phyloP scores from a whole-genome alignment of 768 basidiomycete genomes.

The Hygrocybe coccinea region DNA sequence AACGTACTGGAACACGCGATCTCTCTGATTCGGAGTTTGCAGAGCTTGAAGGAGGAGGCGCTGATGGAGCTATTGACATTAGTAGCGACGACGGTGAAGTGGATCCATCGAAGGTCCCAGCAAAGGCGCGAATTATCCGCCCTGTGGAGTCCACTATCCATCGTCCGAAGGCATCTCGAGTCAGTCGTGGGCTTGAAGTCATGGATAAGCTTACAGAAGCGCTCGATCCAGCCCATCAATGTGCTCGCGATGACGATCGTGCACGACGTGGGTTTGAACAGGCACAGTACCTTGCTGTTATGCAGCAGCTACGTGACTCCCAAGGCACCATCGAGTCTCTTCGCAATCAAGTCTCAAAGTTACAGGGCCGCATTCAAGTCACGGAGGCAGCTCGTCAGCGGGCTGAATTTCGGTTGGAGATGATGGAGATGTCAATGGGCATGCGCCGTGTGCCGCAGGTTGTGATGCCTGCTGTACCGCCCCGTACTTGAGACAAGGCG shows the following conservation, averaged over 20 bases:
- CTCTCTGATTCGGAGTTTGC: conserved; percentile 16
- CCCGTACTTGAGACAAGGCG: not conserved
- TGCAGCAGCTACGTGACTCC: not conserved
- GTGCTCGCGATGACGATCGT: not conserved
- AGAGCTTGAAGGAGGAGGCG: conserved; percentile 2
- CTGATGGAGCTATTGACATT: not conserved
- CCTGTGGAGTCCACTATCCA: not conserved
- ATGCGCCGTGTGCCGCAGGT: too few relatives aligned
- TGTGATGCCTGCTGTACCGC: not conserved
- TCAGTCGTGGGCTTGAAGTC: not conserved
- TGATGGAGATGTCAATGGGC: too few relatives aligned
- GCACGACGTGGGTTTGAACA: not conserved
- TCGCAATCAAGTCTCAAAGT: too few relatives aligned
- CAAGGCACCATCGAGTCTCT: not conserved
- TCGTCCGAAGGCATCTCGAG: not conserved
- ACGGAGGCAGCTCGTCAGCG: too few relatives aligned
- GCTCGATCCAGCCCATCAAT: not conserved
- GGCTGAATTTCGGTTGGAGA: too few relatives aligned
- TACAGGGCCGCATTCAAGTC: too few relatives aligned
- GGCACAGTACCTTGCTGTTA: not conserved
- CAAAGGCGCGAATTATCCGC: not conserved
- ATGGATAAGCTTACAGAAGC: not conserved
- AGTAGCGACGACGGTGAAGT: not conserved
- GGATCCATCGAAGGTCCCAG: not conserved
- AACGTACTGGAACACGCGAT: conserved; percentile 15